Base-by-base conservation (phyloP, 2,329 filamentous ascomycete genomes). In the Emydomyces testavorans region DNA sequence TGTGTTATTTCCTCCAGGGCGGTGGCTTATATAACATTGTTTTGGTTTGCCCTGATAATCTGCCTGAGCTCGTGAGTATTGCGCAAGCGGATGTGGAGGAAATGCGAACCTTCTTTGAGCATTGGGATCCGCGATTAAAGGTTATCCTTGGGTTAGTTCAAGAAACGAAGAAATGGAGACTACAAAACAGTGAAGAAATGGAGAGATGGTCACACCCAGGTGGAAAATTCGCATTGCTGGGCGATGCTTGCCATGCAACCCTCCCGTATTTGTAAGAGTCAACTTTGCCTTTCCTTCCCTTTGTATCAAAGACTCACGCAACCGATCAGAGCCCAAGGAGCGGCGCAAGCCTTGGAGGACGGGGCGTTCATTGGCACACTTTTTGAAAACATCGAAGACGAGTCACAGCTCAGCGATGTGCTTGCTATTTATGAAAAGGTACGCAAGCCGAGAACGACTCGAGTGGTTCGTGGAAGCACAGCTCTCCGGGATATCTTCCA, bases 21-120 rank as follows among this genome's bases (percentile, higher is more conserved):
- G 78, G 79, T 0, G 64, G 66, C 0, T 72, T 80, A 67, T 80
- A 77, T 53, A 85, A 85, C 49, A 71, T 85, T 4, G 80, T 84
- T 0, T 63, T 85, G 1, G 63, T 83, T 1, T 73, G 77, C 7
- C 81, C 82, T 0, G 81, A 85, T 57, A 72, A 80, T 53, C 60
- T 83, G 0, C 77, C 78, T 0, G 47, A 52, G 28, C 39, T 38
- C 13, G 40, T 51, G 32, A 48, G 42, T 28, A 48, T 51, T 36
- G 49, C 45, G 8, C 32, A 51, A 3, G 49, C 49, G 18, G 46
- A 48, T 26, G n/a, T 78, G 2, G 64, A 73, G 28, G 72, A 76
- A 53, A 76, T 76, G 72, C 68, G 69, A 40, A 68, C 69, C 0
- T 62, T 74, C 4, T 80, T 74, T 53, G 64, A 70, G 38, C 71